Evolutionary conservation across 2,329 filamentous ascomycete genomes (phyloP).

Genomic region (Monosporascus sp.): DNA sequence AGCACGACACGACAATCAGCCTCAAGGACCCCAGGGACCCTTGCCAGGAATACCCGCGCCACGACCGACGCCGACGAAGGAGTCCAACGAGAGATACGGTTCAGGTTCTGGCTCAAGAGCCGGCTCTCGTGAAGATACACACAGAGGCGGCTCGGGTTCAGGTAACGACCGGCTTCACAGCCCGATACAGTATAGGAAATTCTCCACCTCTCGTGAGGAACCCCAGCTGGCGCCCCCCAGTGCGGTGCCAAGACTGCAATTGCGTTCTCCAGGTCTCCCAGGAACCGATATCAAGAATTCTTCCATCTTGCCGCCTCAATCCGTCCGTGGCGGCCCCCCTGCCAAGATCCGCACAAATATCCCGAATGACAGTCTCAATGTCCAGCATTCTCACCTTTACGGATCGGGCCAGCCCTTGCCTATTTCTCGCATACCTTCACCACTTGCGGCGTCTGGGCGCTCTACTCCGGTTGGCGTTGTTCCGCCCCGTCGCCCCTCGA

Average conservation of each 20-base stretch:
- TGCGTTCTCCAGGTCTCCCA: conserved; percentile 42
- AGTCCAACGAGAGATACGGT: conserved; percentile 23
- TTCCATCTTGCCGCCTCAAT: conserved; percentile 42
- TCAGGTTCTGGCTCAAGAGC: conserved; percentile 20
- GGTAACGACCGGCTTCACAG: conserved; percentile 40
- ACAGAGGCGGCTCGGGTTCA: conserved; percentile 52
- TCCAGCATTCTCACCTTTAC: conserved; percentile 28
- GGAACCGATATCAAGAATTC: conserved; percentile 44
- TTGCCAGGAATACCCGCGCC: conserved; percentile 13
- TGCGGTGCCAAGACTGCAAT: conserved; percentile 22
- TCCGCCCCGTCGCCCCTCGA: conserved; percentile 29
- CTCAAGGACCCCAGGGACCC: conserved; percentile 16
- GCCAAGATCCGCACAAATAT: conserved; percentile 17
- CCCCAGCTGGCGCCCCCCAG: conserved; percentile 24
- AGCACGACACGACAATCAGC: conserved; percentile 33
- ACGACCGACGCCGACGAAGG: conserved; percentile 16
- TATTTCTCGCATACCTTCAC: conserved; percentile 37
- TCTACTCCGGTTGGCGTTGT: conserved; percentile 29
- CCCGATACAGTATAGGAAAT: conserved; percentile 35
- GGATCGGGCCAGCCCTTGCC: conserved; percentile 40
- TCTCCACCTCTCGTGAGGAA: conserved; percentile 32
- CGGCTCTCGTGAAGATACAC: conserved; percentile 34
- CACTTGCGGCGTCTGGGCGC: conserved; percentile 27
- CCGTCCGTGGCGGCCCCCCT: conserved; percentile 26
- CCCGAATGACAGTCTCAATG: conserved; percentile 28